phyloP scores from a whole-genome alignment of 2,329 filamentous ascomycete species.

The Botrytis medusae region DNA sequence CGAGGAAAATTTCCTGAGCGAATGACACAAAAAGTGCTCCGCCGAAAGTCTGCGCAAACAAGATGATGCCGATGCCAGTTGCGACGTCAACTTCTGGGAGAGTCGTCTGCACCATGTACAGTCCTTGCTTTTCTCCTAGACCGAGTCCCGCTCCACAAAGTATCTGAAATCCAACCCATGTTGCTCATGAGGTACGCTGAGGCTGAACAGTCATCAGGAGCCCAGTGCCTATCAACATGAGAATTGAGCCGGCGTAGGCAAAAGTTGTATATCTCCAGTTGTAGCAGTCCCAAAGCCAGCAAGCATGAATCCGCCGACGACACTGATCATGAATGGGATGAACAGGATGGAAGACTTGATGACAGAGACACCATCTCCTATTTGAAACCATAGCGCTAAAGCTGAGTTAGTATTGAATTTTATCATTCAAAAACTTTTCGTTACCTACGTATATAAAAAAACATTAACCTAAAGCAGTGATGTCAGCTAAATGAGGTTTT shows the following conservation, averaged over 20 bases:
- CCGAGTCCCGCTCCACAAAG: conserved; percentile 33
- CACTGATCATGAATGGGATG: background rate
- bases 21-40: conserved; percentile 34
- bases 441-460: background rate
- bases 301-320: background rate
- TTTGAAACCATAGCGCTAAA: background rate
- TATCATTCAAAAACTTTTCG: background rate
- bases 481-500: background rate
- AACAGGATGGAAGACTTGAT: background rate
- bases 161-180: conserved; percentile 41
- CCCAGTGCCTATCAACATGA: conserved; percentile 41
- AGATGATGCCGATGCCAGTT: conserved; percentile 31
- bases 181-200: conserved; percentile 27
- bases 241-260: conserved; percentile 44
- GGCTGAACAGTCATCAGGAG: conserved; percentile 42
- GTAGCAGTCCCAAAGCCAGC: conserved; percentile 36
- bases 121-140: conserved; percentile 31
- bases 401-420: background rate
- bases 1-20: conserved; percentile 35
- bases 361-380: background rate
- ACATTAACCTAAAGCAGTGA: background rate
- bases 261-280: conserved; percentile 25
- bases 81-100: conserved; percentile 34
- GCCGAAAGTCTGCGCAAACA: conserved; percentile 34
- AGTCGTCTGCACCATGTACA: conserved; percentile 34